Conservation (phyloP, 1,284 basidiomycete species). For the Moniliella sp. region DNA sequence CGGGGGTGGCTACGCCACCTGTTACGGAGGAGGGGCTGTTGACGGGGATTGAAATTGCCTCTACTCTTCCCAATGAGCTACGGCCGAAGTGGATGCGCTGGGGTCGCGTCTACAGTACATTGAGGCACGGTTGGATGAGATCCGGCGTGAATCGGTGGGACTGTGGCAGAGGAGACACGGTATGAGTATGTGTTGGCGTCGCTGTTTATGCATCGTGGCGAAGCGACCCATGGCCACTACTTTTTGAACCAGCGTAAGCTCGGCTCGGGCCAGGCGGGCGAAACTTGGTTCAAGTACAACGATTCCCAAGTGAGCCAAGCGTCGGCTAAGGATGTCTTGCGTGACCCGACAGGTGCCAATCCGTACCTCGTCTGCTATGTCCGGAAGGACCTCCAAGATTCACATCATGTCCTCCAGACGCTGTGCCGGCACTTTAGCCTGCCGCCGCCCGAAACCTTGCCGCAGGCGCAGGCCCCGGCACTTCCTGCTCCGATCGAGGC, state of each 20-base stretch:
- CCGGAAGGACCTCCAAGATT: neutral
- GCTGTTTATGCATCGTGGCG: slow-evolving; percentile 82
- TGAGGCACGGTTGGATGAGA: slow-evolving; percentile 36
- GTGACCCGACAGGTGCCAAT: slow-evolving; percentile 5
- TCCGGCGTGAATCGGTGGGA: slow-evolving; percentile 52
- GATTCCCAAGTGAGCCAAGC: slow-evolving; percentile 12
- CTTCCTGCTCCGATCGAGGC: no score
- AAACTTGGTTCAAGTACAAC: slow-evolving; percentile 26
- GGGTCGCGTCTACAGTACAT: slow-evolving; percentile 44
- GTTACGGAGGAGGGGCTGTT: no score
- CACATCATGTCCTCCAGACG: neutral
- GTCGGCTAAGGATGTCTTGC: slow-evolving; percentile 10
- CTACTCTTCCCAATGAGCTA: neutral
- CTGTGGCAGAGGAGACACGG: slow-evolving; percentile 52
- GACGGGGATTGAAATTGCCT: neutral
- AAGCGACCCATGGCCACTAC: slow-evolving; percentile 30
- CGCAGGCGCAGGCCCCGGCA: no score
- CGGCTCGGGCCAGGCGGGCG: neutral
- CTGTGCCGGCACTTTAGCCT: no score
- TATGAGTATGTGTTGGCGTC: slow-evolving; percentile 74
- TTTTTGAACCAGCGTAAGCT: slow-evolving; percentile 20
- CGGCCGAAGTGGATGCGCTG: slow-evolving; percentile 32
- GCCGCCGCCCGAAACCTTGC: no score
- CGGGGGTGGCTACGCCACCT: no score
- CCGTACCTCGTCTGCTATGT: neutral